These are phyloP conservation scores for Coemansia sp. DNA, from an alignment of 192 early-diverging fungal species.

Conservation along the genomic window DNA sequence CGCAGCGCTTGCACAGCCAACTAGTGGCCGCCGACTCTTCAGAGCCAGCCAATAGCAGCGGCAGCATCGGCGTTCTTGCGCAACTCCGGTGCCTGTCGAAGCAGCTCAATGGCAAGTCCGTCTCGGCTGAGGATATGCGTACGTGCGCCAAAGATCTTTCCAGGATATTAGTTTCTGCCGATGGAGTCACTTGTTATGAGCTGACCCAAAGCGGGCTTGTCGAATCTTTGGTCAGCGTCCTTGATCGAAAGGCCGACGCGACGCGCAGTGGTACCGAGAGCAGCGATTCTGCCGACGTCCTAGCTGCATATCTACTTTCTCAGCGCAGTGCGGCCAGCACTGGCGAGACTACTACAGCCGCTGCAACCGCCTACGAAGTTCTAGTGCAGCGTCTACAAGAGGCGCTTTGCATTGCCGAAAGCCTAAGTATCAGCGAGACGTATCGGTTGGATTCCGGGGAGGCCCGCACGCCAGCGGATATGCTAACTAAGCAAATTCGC, in stretches of 20 bases:
- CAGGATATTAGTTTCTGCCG: slow-evolving; percentile 4
- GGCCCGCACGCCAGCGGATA: slow-evolving; percentile 54
- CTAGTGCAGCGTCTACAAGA: slow-evolving; percentile 73
- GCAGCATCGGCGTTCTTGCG: neutral
- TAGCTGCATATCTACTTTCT: neutral
- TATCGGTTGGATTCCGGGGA: slow-evolving; percentile 45
- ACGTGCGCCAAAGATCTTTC: neutral
- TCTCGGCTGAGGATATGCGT: neutral
- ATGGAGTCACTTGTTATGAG: slow-evolving; percentile 76
- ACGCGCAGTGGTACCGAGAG: slow-evolving; percentile 21
- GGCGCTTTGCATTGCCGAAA: slow-evolving; percentile 64
- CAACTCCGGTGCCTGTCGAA: slow-evolving; percentile 9
- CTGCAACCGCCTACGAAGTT: slow-evolving; percentile 46
- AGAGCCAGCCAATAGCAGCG: neutral
- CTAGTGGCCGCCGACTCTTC: neutral
- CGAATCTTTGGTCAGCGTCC: slow-evolving; percentile 42
- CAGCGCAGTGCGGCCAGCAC: neutral
- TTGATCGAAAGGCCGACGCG: neutral
- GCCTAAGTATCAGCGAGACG: slow-evolving; percentile 60
- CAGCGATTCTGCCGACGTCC: neutral
- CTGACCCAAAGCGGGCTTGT: slow-evolving; percentile 75
- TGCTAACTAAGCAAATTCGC: slow-evolving; percentile 76
- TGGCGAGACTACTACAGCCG: neutral
- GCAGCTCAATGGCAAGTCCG: neutral
- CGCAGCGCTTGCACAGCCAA: slow-evolving; percentile 9